Evolutionary conservation across 2,329 filamentous ascomycete species (phyloP).

Genomic region (Dothistroma pini): DNA sequence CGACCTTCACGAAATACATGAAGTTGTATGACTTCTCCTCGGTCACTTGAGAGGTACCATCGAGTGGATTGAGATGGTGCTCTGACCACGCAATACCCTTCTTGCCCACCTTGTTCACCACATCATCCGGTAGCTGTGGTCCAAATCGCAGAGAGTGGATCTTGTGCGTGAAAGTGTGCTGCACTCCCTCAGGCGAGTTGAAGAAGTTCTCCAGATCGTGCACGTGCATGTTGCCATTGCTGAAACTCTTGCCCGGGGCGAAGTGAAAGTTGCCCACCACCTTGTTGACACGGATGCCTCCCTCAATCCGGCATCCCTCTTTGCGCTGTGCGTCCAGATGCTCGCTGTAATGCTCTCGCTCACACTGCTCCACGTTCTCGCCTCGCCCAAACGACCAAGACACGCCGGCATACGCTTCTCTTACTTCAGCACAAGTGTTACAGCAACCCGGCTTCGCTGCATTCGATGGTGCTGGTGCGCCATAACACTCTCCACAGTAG

Average conservation of each 20-base stretch:
- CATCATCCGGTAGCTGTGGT: constrained; percentile 75
- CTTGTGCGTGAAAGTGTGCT: constrained; percentile 83
- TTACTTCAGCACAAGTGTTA: constrained; percentile 94
- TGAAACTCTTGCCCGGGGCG: constrained; percentile 92
- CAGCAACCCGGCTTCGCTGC: constrained; percentile 85
- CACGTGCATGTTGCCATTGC: constrained; percentile 93
- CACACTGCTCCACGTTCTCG: constrained; percentile 90
- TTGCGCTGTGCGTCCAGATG: constrained; percentile 80
- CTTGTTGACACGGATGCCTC: constrained; percentile 91
- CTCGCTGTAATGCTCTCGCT: constrained; percentile 89
- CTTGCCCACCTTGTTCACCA: constrained; percentile 61
- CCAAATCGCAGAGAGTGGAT: constrained; percentile 92
- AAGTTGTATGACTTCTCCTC: constrained; percentile 85
- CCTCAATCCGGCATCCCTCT: constrained; percentile 93
- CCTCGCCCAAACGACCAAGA: constrained; percentile 94
- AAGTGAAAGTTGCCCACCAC: constrained; percentile 99
- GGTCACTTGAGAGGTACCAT: constrained; percentile 72
- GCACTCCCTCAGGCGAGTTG: constrained; percentile 52
- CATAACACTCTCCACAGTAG: constrained; percentile 94
- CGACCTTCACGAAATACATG: constrained; percentile 99
- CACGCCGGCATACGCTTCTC: constrained; percentile 84
- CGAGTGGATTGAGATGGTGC: constrained; percentile 89
- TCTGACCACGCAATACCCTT: constrained; percentile 69
- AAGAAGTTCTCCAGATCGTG: constrained; percentile 97
- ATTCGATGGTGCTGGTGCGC: constrained; percentile 67